Evolutionary conservation across 805 yeast species (phyloP), one percentile per base, ranked within the genome.

Genomic region (Saccharomycopsis lassenensis): DNA sequence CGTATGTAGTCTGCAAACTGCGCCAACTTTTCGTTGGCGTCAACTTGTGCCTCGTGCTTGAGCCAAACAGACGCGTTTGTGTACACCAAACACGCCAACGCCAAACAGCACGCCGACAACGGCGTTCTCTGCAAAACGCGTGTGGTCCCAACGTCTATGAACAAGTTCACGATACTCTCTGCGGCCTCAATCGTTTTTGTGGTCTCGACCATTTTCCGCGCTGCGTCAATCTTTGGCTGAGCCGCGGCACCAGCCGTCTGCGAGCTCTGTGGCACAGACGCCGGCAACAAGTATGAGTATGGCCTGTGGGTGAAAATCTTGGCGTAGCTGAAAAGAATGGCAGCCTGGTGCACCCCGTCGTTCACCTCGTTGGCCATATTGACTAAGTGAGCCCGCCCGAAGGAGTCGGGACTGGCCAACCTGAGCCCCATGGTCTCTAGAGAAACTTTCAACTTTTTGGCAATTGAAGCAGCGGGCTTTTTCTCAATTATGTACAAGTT

Each of bases 281-380:
- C 61, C 47, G 69, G 61, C 73, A 73, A 69, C 3, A 69, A 52
- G 47, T 61, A 67, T 7, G 74, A 68, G 38, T 69, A 59, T 2
- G 75, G 76, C 39, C 75, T 50, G 48, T 69, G 73, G 3, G 69
- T 65, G 44, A 69, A 69, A n/a, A 70, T 67, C 43, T 65, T 67
- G 1, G 75, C 73, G 49, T 69, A 69, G 39, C 64, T 65, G 35
- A 63, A 55, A 50, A 70, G 50, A 37, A 68, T 55, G 7, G 65
- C 56, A 1, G 73, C 61, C 45, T 70, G 74, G 36, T 67, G 72
- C 3, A 69, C 65, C 20, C 75, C 76, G 39, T 70, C 74, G 46
- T 70, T 70, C 8, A 69, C 68, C 4, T 43, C 43, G 1, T 75
- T 75, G 43, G 52, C 52, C 11, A 56, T 46, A 43, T 61, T 58